A percentile compares a stretch with the other conserved stretches of the same genome.
Evolutionary conservation across 768 basidiomycete species (phyloP).

Genomic region (Tephrocybe rancida): DNA sequence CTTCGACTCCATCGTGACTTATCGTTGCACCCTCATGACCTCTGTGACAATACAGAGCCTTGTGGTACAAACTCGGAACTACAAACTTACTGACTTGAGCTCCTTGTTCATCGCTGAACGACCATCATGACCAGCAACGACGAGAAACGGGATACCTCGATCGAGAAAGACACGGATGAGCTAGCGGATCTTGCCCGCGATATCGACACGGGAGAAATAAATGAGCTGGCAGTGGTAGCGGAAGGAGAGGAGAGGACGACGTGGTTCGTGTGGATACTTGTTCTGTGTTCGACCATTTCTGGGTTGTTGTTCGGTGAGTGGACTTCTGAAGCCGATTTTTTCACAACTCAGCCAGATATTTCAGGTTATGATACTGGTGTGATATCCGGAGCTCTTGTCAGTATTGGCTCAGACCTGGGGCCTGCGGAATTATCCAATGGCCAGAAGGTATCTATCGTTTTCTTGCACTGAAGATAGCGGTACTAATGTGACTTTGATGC

Average conservation of each 20-base stretch:
- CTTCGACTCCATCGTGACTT: constrained; percentile 11
- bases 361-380: constrained; percentile 82
- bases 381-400: constrained; percentile 80
- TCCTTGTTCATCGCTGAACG: not conserved
- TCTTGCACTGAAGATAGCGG: not conserved
- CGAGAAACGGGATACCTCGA: constrained; percentile 12
- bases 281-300: constrained; percentile 73
- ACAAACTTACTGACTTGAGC: not conserved
- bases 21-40: constrained; percentile 14
- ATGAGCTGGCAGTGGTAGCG: constrained; percentile 58
- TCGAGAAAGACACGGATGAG: constrained; percentile 11
- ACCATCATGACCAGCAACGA: constrained; percentile 16
- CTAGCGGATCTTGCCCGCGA: constrained; percentile 22
- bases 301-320: constrained; percentile 73
- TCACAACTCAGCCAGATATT: not conserved
- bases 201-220: constrained; percentile 53
- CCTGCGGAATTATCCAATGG: constrained; percentile 54
- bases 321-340: not conserved
- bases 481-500: constrained; percentile 1
- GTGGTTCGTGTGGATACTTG: constrained; percentile 79
- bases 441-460: constrained; percentile 52
- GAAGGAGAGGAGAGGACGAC: constrained; percentile 71
- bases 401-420: constrained; percentile 68
- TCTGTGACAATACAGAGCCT: not conserved
- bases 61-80: constrained; percentile 11